phyloP scores from a whole-genome alignment of 1,284 basidiomycete species.

The Puccinia polysora region DNA sequence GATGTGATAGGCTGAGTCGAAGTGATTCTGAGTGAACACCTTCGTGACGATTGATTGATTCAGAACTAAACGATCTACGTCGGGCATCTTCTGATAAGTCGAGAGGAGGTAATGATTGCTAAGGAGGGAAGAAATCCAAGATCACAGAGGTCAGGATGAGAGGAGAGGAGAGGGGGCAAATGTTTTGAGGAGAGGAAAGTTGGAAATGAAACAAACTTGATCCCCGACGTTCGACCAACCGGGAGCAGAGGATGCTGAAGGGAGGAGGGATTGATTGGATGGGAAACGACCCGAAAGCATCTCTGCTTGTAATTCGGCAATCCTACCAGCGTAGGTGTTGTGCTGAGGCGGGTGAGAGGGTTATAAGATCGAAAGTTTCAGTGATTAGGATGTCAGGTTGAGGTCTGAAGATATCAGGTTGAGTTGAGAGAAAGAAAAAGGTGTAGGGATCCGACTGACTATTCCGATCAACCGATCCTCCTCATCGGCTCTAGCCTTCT shows the following conservation, averaged over 20 bases:
- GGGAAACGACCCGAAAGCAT: constrained; percentile 1
- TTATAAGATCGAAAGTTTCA: background rate
- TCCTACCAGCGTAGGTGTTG: constrained; percentile 38
- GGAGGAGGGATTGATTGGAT: background rate
- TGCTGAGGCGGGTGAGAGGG: constrained; percentile 2
- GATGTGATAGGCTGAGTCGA: background rate
- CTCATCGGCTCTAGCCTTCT: constrained; percentile 35
- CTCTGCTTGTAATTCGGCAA: constrained; percentile 34
- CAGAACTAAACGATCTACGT: constrained; percentile 30
- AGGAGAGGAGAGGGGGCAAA: background rate
- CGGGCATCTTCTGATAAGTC: background rate
- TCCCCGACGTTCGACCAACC: background rate
- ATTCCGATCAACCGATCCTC: constrained; percentile 34
- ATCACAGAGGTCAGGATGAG: background rate
- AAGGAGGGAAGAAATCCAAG: background rate
- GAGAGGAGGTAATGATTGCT: background rate
- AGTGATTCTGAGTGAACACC: background rate
- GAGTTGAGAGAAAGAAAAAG: too few relatives aligned
- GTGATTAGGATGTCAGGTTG: too few relatives aligned
- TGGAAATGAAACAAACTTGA: background rate
- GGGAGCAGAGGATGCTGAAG: constrained; percentile 1
- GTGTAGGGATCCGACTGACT: too few relatives aligned
- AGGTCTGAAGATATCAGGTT: too few relatives aligned
- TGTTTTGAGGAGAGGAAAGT: background rate
- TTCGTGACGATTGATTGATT: constrained; percentile 20